Conservation (phyloP, 352 stramenopile species). For the Globisporangium megalacanthum region DNA sequence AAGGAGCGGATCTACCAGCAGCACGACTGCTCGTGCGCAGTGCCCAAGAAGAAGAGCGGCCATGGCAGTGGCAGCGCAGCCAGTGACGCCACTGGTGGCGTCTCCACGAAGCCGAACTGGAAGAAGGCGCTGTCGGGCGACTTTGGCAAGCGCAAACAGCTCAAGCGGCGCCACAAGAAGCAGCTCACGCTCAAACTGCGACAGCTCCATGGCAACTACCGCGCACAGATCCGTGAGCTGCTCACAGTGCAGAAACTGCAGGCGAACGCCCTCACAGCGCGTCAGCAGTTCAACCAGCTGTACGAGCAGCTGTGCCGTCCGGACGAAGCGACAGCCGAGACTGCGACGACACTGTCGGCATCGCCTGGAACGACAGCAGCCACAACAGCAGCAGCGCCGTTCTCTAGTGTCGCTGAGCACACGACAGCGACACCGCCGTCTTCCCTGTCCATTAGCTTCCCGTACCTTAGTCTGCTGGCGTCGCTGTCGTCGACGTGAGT, state of each 20-base stretch:
- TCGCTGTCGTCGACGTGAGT: conserved; percentile 1
- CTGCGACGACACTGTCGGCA: too few species aligned
- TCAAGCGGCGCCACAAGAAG: conserved; percentile 71
- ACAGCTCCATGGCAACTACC: conserved; percentile 37
- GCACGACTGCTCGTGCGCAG: conserved; percentile 32
- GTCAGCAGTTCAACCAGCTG: conserved; percentile 38
- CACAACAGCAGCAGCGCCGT: conserved; percentile 1
- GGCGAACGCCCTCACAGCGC: conserved; percentile 35
- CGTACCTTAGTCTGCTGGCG: conserved; percentile 10
- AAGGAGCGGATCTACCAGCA: conserved; percentile 42
- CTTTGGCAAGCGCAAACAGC: conserved; percentile 59
- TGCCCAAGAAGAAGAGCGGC: conserved; percentile 18
- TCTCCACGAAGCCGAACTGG: conserved; percentile 32
- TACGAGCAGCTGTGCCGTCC: conserved; percentile 4
- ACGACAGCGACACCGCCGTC: neutral
- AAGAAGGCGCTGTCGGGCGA: conserved; percentile 38
- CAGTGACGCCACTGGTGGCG: neutral
- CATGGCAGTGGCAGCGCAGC: neutral
- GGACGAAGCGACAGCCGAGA: neutral
- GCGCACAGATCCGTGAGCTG: conserved; percentile 34
- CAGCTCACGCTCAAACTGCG: conserved; percentile 47
- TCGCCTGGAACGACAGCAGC: too few species aligned
- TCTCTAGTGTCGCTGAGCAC: too few species aligned
- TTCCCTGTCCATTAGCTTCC: conserved; percentile 16
- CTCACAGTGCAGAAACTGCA: conserved; percentile 44